Conservation (phyloP, 805 yeast species). For the Nematodospora valgi region DNA sequence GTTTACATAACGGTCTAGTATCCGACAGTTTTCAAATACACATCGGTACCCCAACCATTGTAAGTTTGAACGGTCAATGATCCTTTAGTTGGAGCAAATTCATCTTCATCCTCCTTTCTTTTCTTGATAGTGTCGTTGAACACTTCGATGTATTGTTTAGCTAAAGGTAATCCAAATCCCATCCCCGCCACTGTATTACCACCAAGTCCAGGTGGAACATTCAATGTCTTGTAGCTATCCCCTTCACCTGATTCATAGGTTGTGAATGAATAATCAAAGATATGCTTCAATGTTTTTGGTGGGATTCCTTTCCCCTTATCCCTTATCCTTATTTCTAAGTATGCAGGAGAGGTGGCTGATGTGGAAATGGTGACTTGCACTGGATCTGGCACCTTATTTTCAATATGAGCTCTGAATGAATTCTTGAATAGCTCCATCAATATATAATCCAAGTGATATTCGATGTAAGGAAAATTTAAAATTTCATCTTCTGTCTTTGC, state of each 20-base stretch:
- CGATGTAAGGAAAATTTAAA: constrained; percentile 68
- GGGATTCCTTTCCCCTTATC: constrained; percentile 91
- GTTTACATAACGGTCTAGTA: too few relatives aligned
- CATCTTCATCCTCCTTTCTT: constrained; percentile 4
- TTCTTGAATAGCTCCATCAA: constrained; percentile 85
- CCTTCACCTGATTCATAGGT: constrained; percentile 65
- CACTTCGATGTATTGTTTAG: constrained; percentile 45
- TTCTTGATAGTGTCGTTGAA: constrained; percentile 30
- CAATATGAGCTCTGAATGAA: constrained; percentile 84
- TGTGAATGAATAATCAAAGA: constrained; percentile 84
- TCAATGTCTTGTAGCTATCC: constrained; percentile 57
- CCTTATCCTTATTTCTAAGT: constrained; percentile 68
- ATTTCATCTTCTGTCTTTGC: constrained; percentile 47
- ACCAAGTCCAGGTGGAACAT: constrained; percentile 69
- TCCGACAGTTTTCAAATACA: constrained; percentile 39
- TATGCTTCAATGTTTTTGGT: constrained; percentile 57
- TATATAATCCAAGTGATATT: constrained; percentile 84
- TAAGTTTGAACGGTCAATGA: constrained; percentile 41
- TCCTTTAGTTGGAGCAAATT: constrained; percentile 25
- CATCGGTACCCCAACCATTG: constrained; percentile 46
- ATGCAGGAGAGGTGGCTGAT: constrained; percentile 28
- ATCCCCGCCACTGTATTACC: constrained; percentile 82
- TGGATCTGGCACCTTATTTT: constrained; percentile 45
- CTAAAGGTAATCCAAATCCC: constrained; percentile 93
- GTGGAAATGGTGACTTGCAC: constrained; percentile 38